These are phyloP conservation scores for Nannochloropsis gaditana DNA, from an alignment of 108 stramenopile genomes.

Conservation along the genomic window DNA sequence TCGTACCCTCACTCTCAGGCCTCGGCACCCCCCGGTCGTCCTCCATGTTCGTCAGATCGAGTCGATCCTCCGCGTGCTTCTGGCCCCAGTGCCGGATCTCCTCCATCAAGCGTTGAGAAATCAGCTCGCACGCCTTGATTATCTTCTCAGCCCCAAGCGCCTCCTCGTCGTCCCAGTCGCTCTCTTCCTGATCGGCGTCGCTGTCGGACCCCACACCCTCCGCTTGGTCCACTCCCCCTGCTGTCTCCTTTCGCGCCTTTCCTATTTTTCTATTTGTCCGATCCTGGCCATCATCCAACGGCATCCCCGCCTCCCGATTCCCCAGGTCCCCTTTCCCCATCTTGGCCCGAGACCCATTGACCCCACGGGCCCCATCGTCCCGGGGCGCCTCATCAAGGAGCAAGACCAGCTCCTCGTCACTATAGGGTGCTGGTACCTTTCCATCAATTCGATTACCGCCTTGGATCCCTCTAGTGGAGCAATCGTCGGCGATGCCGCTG, in stretches of 20 bases:
- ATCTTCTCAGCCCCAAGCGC: neutral
- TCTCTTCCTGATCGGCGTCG: neutral
- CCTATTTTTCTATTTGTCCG: no score
- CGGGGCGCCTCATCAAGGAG: neutral
- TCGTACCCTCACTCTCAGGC: neutral
- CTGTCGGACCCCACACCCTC: neutral
- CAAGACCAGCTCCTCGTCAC: neutral
- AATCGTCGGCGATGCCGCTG: neutral
- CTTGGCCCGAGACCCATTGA: no score
- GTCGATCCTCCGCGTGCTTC: neutral
- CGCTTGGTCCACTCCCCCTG: neutral
- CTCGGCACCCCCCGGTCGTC: neutral
- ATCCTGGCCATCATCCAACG: neutral
- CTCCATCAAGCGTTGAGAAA: neutral
- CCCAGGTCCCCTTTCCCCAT: neutral
- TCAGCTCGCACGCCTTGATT: neutral
- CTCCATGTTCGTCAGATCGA: neutral
- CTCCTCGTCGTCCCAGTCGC: neutral
- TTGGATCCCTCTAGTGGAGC: neutral
- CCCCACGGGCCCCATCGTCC: no score
- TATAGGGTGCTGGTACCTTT: neutral
- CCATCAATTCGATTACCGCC: neutral
- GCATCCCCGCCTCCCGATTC: neutral
- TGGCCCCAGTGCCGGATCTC: slow-evolving; percentile 9
- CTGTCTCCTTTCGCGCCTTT: no score